Base-by-base conservation (phyloP, 441 rosid species). In the Erodium trifolium region DNA sequence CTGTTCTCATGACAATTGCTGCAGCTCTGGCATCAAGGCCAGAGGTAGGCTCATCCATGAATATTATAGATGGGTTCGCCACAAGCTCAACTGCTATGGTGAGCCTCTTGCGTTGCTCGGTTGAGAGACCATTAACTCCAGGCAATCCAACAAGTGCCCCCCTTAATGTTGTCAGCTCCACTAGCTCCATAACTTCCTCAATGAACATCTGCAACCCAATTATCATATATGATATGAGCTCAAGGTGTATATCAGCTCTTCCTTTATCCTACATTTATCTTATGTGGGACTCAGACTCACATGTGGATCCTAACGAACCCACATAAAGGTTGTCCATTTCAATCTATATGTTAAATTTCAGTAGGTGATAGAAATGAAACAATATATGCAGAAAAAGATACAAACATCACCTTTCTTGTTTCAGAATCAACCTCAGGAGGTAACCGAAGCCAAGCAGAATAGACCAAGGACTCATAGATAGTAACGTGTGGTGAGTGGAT, bases 401-500 rank as follows among this genome's bases (percentile, higher is more conserved):
- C 3, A 55, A 49, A 49, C 16, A 3, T 49, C 17, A n/a, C 16
- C 16, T 13, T 49, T 49, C 57, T 49, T 49, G 57, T 49, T 49
- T 14, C 57, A 49, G 57, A 12, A 49, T 49, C 57, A 49, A 49
- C 57, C 57, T 88, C 85, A 12, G 75, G 45, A 4, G 88, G 82
- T 47, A 88, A 60, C 5, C 90, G 85, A 62, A 87, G 83, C 90
- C 92, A 88, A 5, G 94, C 88, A 23, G 94, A 88, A 77, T 82
- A 87, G 67, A 84, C 72, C 78, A 88, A 76, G 43, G 94, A 85
- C 70, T 87, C 94, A 34, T 82, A 83, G 60, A 88, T 84, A 2
- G 94, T 86, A 51, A 88, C 84, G 66, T 84, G 87, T 66, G 92
- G 94, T 51, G 94, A 88, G 71, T 85, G 94, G 68, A 87, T 88